phyloP scores from a whole-genome alignment of 257 asterid species.

The Paraleonurus japonicus region DNA sequence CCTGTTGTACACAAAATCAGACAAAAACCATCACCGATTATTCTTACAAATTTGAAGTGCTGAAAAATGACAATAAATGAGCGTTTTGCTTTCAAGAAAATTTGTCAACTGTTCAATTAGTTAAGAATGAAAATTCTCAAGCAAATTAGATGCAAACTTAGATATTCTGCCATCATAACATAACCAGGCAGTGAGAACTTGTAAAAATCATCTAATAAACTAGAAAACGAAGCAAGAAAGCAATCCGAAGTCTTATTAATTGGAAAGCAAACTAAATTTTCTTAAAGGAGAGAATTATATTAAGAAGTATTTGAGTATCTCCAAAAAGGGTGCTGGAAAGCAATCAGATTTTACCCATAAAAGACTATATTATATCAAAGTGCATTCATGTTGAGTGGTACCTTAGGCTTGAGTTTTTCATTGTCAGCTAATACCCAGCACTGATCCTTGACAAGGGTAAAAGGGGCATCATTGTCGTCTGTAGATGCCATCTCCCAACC shows the following conservation, averaged over 20 bases:
- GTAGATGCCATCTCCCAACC: slow-evolving; percentile 85
- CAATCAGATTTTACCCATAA: not conserved
- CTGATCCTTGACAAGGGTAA: slow-evolving; percentile 69
- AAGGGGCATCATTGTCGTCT: slow-evolving; percentile 64
- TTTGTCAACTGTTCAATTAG: not conserved
- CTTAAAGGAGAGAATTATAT: no score
- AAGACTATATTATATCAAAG: no score
- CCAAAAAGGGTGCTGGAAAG: not conserved
- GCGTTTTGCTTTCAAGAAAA: not conserved
- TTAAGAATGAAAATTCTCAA: not conserved
- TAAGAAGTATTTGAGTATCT: no score
- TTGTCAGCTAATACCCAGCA: slow-evolving; percentile 94
- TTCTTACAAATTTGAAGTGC: not conserved
- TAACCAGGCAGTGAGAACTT: not conserved
- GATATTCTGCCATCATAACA: not conserved
- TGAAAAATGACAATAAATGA: not conserved
- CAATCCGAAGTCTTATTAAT: not conserved
- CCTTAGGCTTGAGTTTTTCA: slow-evolving; percentile 63
- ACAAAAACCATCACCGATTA: not conserved
- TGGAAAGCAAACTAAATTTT: no score
- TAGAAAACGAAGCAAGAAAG: not conserved
- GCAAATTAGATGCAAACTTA: not conserved
- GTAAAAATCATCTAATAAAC: no score
- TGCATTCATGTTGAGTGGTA: slow-evolving; percentile 15
- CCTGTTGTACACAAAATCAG: slow-evolving; percentile 49